A percentile compares a stretch with the other conserved stretches of the same genome.
Conservation (phyloP, 1,139 yeast species). For the Kluyveromyces sp. region DNA sequence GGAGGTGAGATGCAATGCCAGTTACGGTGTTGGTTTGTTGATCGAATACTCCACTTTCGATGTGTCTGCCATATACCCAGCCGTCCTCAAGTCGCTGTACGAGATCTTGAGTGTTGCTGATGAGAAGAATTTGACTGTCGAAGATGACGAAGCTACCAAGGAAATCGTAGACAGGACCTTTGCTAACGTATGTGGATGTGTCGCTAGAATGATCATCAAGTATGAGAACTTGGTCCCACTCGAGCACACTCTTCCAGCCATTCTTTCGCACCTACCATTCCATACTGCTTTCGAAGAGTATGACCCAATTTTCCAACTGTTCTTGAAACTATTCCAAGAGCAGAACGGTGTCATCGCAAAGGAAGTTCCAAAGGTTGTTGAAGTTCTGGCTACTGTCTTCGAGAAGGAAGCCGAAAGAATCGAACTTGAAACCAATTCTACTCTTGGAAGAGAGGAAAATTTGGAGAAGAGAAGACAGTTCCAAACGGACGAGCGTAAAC, state of each 20-base stretch:
- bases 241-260: slow-evolving; percentile 68
- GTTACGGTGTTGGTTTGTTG: slow-evolving; percentile 87
- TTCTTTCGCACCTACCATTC: slow-evolving; percentile 77
- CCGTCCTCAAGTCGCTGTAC: slow-evolving; percentile 69
- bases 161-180: slow-evolving; percentile 78
- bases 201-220: slow-evolving; percentile 80
- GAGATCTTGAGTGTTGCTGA: slow-evolving; percentile 74
- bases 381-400: slow-evolving; percentile 64
- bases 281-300: slow-evolving; percentile 89
- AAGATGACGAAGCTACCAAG: slow-evolving; percentile 69
- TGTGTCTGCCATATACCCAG: slow-evolving; percentile 56
- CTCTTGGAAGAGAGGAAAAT: slow-evolving; percentile 78
- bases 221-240: slow-evolving; percentile 70
- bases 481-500: slow-evolving; percentile 57
- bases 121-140: slow-evolving; percentile 49
- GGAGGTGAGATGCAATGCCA: slow-evolving; percentile 92
- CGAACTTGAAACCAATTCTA: slow-evolving; percentile 61
- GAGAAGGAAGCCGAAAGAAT: slow-evolving; percentile 64
- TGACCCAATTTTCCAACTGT: slow-evolving; percentile 76
- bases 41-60: slow-evolving; percentile 56
- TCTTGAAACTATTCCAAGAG: slow-evolving; percentile 62
- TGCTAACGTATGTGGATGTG: slow-evolving; percentile 97
- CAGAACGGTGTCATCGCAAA: slow-evolving; percentile 50
- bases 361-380: slow-evolving; percentile 59
- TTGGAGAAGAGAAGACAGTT: slow-evolving; percentile 74